These are phyloP conservation scores for Maudiozyma turicensis DNA, from an alignment of 805 yeast species.

Conservation along the genomic window DNA sequence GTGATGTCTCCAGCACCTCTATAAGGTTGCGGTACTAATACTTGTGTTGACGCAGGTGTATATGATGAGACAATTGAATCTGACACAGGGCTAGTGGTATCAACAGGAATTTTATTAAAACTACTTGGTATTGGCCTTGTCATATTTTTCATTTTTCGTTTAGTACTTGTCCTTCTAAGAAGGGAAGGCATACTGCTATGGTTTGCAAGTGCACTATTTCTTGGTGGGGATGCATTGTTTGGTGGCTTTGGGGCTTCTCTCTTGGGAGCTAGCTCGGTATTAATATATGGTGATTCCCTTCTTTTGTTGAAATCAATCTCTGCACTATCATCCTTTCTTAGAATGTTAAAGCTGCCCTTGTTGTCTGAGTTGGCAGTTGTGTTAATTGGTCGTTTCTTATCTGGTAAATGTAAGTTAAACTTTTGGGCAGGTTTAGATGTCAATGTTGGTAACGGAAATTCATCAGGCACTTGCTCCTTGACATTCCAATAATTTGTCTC, in stretches of 20 bases:
- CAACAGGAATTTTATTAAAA: slow-evolving; percentile 3
- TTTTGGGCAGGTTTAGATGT: slow-evolving; percentile 4
- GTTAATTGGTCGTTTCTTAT: background rate
- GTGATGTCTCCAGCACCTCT: slow-evolving; percentile 21
- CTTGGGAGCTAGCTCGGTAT: slow-evolving; percentile 52
- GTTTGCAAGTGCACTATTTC: slow-evolving; percentile 9
- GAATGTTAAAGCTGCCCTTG: slow-evolving; percentile 50
- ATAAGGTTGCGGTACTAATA: slow-evolving; percentile 36
- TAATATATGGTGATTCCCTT: slow-evolving; percentile 61
- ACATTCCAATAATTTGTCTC: slow-evolving; percentile 25
- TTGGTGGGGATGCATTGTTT: slow-evolving; percentile 18
- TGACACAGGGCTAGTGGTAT: slow-evolving; percentile 7
- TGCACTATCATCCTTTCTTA: slow-evolving; percentile 49
- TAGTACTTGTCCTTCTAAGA: slow-evolving; percentile 12
- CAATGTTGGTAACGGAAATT: slow-evolving; percentile 8
- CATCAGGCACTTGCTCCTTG: slow-evolving; percentile 16
- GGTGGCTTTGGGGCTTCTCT: slow-evolving; percentile 71
- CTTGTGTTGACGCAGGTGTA: slow-evolving; percentile 36
- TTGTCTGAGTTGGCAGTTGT: slow-evolving; percentile 8
- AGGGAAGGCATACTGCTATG: slow-evolving; percentile 8
- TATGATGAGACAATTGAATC: slow-evolving; percentile 29
- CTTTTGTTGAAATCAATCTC: slow-evolving; percentile 79
- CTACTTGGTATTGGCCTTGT: slow-evolving; percentile 15
- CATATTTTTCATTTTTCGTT: slow-evolving; percentile 3
- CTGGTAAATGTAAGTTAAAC: slow-evolving; percentile 3